Evolutionary conservation across 176 grass and related monocot species (phyloP).

Genomic region (Pontederia paniculata): DNA sequence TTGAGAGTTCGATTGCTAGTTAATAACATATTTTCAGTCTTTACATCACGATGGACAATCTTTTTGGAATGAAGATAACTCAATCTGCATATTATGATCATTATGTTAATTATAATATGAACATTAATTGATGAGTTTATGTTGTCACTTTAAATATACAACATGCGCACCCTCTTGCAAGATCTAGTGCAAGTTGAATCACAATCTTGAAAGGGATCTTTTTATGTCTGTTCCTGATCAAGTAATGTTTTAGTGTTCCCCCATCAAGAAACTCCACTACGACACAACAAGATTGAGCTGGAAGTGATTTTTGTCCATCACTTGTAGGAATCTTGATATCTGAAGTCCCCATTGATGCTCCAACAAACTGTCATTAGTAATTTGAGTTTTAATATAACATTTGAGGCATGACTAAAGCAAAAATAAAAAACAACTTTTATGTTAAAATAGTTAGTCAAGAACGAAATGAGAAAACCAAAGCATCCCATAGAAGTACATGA

Average conservation of each 20-base stretch:
- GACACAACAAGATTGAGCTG: slow-evolving; percentile 39
- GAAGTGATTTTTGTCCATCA: neutral
- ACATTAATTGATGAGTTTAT: neutral
- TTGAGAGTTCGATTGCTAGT: slow-evolving; percentile 48
- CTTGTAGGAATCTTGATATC: slow-evolving; percentile 45
- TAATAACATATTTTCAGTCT: slow-evolving; percentile 89
- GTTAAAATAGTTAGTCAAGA: too few relatives aligned
- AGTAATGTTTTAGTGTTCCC: slow-evolving; percentile 55
- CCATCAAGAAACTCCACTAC: slow-evolving; percentile 66
- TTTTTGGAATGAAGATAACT: slow-evolving; percentile 66
- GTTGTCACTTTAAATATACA: neutral
- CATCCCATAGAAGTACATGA: too few relatives aligned
- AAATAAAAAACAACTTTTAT: too few relatives aligned
- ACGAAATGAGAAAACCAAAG: too few relatives aligned
- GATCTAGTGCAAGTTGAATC: slow-evolving; percentile 49
- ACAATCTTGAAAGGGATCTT: slow-evolving; percentile 53
- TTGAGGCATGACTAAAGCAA: too few relatives aligned
- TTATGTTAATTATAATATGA: neutral
- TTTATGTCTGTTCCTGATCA: slow-evolving; percentile 55
- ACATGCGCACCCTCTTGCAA: slow-evolving; percentile 54
- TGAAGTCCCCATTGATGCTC: slow-evolving; percentile 62
- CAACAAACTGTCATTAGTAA: slow-evolving; percentile 46
- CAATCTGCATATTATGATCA: slow-evolving; percentile 23
- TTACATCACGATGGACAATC: slow-evolving; percentile 86
- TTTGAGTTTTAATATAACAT: neutral